Conservation (phyloP, 768 basidiomycete species). For the Russula brevipes region DNA sequence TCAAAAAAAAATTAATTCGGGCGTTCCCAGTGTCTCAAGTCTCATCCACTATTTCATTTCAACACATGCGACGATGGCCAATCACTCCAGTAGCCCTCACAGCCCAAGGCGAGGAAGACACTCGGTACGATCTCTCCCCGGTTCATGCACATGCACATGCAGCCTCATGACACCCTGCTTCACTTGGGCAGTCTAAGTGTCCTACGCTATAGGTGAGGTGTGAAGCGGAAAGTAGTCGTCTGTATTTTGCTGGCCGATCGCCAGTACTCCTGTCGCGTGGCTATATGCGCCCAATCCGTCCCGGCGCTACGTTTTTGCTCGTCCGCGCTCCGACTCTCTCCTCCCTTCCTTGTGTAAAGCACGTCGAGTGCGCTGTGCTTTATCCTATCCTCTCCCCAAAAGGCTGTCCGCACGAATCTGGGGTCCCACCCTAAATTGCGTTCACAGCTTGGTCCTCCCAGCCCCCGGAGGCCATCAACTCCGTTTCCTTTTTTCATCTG, state of each 20-base stretch:
- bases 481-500: not conserved
- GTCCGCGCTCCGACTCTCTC: not conserved
- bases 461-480: not conserved
- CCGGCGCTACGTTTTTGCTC: slow-evolving; percentile 9
- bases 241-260: not conserved
- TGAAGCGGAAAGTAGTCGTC: not conserved
- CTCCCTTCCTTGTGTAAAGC: not conserved
- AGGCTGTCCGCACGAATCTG: slow-evolving; percentile 4
- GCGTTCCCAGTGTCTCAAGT: not conserved
- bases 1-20: not conserved
- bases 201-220: not conserved
- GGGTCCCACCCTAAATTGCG: slow-evolving; percentile 16
- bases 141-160: not conserved
- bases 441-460: slow-evolving; percentile 14
- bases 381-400: slow-evolving; percentile 9
- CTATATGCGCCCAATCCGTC: slow-evolving; percentile 2
- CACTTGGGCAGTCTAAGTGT: not conserved
- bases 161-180: too few relatives aligned
- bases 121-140: not conserved
- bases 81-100: not conserved
- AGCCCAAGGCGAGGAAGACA: not conserved
- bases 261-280: slow-evolving; percentile 10
- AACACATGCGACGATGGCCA: not conserved
- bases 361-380: slow-evolving; percentile 17
- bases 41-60: not conserved